Evolutionary conservation across 2,329 filamentous ascomycete species (phyloP).

Genomic region (Botryotinia narcissicola): DNA sequence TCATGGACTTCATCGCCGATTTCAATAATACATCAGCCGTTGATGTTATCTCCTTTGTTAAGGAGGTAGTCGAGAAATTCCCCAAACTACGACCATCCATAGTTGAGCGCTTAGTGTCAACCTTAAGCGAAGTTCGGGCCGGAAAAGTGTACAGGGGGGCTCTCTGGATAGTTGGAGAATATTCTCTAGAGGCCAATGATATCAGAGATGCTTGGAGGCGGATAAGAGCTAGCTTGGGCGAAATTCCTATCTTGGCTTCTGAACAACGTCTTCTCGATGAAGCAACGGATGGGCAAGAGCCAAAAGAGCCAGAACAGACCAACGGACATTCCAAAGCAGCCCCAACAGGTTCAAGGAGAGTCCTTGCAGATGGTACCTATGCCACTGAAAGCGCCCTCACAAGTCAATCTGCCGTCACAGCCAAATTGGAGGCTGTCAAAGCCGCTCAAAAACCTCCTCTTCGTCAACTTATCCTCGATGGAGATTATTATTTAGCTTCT

Average conservation of each 20-base stretch:
- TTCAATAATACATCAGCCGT: conserved; percentile 97
- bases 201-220: conserved; percentile 96
- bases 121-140: conserved; percentile 86
- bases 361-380: conserved; percentile 94
- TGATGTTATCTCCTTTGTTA: conserved; percentile 97
- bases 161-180: conserved; percentile 97
- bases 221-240: conserved; percentile 88
- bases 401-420: conserved; percentile 83
- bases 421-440: conserved; percentile 93
- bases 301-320: conserved; percentile 62
- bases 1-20: conserved; percentile 99
- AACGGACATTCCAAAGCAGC: conserved; percentile 80
- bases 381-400: conserved; percentile 95
- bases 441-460: conserved; percentile 94
- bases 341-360: conserved; percentile 82
- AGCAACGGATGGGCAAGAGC: conserved; percentile 66
- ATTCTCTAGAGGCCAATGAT: conserved; percentile 88
- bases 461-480: conserved; percentile 90
- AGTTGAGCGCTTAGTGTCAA: conserved; percentile 82
- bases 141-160: conserved; percentile 97
- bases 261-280: conserved; percentile 91
- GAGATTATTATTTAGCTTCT: conserved; percentile 93
- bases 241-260: conserved; percentile 94
- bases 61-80: conserved; percentile 98
- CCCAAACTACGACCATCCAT: conserved; percentile 85